Evolutionary conservation across 164 flowering plant genomes (phyloP), one percentile per base, ranked within the genome.

Genomic region (Tinospora cordifolia): DNA sequence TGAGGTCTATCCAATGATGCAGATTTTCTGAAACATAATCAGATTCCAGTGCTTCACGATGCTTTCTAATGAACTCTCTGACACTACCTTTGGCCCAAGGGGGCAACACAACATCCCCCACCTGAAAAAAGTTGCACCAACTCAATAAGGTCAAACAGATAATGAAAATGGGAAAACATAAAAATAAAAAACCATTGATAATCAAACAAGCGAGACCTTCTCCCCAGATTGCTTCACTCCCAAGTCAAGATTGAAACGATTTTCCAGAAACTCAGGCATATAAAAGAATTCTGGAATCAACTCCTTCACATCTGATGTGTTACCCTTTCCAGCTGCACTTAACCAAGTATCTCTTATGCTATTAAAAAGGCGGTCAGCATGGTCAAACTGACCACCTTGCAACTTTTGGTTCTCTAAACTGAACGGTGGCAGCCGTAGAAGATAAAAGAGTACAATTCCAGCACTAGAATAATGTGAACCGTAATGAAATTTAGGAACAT

Each of bases 391-490:
- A 9, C 98, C 99, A 27, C 99, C 99, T 81, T 95, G 99, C 60
- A 95, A 84, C 86, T 91, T 95, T 80, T 91, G 96, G 74, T 95
- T 95, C 81, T 95, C 99, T 13, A 78, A 76, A 79, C 98, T 92
- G 69, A 95, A 92, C 41, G 99, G 99, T 63, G 98, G 98, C 66
- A 95, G 82, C 12, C 99, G 96, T 38, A 95, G 71, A 62, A 95
- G 97, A 81, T 92, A 95, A 81, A 91, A 95, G 27, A 95, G 95
- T 66, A 95, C 99, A 75, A 93, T 95, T 70, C 99, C 99, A 77
- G 99, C 98, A 85, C 99, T 95, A 36, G 99, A 95, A 85, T 95
- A 95, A 79, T 95, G 99, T 75, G 99, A 95, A 63, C 99, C 99
- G 81, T 95, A 95, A 74, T 95, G 99, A 76, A 92, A 95, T 67